Evolutionary conservation across 2,329 filamentous ascomycete genomes (phyloP), one percentile per base, ranked within the genome.

Genomic region (Paraphaeosphaeria sporulosa): DNA sequence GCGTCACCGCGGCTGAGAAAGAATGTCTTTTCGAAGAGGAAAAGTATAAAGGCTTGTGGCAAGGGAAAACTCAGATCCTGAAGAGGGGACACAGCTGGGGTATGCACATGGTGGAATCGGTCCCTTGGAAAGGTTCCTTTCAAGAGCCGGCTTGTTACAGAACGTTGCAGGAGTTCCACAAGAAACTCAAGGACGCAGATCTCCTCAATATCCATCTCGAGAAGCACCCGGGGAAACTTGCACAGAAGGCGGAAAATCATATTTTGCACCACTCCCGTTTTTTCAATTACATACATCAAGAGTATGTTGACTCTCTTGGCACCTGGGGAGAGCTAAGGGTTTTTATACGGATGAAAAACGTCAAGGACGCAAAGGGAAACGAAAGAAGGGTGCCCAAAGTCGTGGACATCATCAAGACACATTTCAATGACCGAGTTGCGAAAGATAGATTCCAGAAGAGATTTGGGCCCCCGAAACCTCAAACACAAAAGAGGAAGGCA

Each of bases 211-310:
- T 27, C 19, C 9, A 48, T 10, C n/a, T 1, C 6, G 23, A n/a
- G 19, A 9, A 34, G 17, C 17, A 17, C 17, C 12, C 36, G 36
- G 36, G 36, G 36, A 5, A 6, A 15, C 36, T 38, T 5, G 13
- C 36, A 13, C 25, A 25, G 21, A 40, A 13, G 21, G 34, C 34
- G 21, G 49, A 52, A 5, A 30, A 52, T 15, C 9, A 40, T 9
- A n/a, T 42, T 9, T 21, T 52, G 21, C 49, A 52, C 13, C 8
- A 40, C 7, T 40, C 49, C 12, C 19, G 13, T 8, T 52, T 52
- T 12, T 52, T n/a, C 49, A 40, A 52, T 5, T 52, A 52, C 21
- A 42, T 52, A 10, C 49, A 52, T 27, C 49, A 52, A 12, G 34
- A 52, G n/a, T 42, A 42, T 27, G 34, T 52, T 1, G 34, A 42